Percentiles rank a stretch among this genome's conserved stretches.
These are phyloP conservation scores for Penicillium coffeae DNA, from an alignment of 495 filamentous ascomycete species.

Conservation along the genomic window DNA sequence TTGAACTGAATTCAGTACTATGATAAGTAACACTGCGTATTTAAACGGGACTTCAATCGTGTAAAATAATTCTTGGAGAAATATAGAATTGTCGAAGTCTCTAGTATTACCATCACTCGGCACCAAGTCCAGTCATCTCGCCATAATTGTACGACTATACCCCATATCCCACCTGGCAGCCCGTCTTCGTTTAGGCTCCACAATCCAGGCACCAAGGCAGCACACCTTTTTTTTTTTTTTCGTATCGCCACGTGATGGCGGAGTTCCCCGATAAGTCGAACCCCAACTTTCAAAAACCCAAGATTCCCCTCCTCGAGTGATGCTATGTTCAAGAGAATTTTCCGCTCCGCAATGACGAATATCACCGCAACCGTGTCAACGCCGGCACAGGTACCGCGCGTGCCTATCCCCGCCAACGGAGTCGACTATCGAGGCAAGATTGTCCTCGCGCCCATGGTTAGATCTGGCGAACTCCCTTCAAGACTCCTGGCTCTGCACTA, in stretches of 20 bases:
- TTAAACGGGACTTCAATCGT: too few relatives aligned
- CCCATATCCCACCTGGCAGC: too few relatives aligned
- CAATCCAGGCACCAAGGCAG: not conserved
- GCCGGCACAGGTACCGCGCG: conserved; percentile 37
- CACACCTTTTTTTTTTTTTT: not conserved
- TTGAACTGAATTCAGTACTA: too few relatives aligned
- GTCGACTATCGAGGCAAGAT: conserved; percentile 92
- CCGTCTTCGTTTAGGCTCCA: too few relatives aligned
- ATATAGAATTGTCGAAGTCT: too few relatives aligned
- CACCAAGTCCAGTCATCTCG: too few relatives aligned
- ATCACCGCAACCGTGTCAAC: conserved; percentile 10
- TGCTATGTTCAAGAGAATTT: conserved; percentile 42
- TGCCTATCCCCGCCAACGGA: conserved; percentile 81
- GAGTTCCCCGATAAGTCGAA: conserved; percentile 9
- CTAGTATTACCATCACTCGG: too few relatives aligned
- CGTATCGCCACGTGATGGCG: conserved; percentile 30
- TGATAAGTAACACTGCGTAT: too few relatives aligned
- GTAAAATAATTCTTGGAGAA: too few relatives aligned
- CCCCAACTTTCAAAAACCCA: conserved; percentile 4
- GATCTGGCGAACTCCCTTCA: conserved; percentile 88
- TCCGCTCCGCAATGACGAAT: conserved; percentile 54
- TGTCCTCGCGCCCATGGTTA: conserved; percentile 96
- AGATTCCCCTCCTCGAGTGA: conserved; percentile 13
- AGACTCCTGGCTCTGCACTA: conserved; percentile 86
- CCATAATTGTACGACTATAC: too few relatives aligned